A percentile compares a stretch with the other conserved stretches of the same genome.
phyloP scores from a whole-genome alignment of 202 grass and related monocot genomes.

The Setaria italica region DNA sequence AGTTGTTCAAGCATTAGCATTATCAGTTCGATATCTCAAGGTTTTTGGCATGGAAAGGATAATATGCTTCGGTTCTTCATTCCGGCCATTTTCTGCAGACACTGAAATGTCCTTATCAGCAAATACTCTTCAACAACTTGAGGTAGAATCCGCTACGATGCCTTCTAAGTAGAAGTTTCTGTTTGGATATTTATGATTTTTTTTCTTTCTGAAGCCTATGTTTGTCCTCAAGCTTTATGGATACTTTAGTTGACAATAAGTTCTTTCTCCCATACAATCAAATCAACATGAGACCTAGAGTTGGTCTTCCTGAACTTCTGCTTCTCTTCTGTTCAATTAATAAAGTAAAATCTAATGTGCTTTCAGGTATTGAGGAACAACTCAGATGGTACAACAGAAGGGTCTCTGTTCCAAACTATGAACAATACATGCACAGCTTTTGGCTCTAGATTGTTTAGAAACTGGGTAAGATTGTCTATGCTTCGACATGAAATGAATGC shows the following conservation, averaged over 20 bases:
- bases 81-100: slow-evolving; percentile 64
- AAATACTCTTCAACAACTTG: slow-evolving; percentile 92
- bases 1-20: slow-evolving; percentile 81
- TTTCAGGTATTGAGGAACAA: slow-evolving; percentile 92
- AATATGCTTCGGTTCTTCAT: slow-evolving; percentile 83
- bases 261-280: slow-evolving; percentile 25
- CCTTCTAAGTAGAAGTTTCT: not conserved
- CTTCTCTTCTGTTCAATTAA: slow-evolving; percentile 30
- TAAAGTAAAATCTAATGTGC: slow-evolving; percentile 28
- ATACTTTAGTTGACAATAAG: slow-evolving; percentile 1
- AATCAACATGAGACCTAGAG: slow-evolving; percentile 3
- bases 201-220: not conserved
- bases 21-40: slow-evolving; percentile 72
- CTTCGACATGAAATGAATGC: slow-evolving; percentile 26
- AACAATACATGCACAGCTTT: slow-evolving; percentile 88
- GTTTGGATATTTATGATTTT: not conserved
- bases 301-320: slow-evolving; percentile 5
- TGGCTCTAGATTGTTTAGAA: slow-evolving; percentile 87
- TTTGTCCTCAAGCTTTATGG: not conserved
- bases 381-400: slow-evolving; percentile 81
- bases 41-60: slow-evolving; percentile 87
- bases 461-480: slow-evolving; percentile 69
- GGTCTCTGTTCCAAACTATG: slow-evolving; percentile 85
- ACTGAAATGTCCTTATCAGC: slow-evolving; percentile 89
- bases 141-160: slow-evolving; percentile 56